These are phyloP conservation scores for Epichloe aotearoae DNA, from an alignment of 2,329 filamentous ascomycete species.

Conservation along the genomic window DNA sequence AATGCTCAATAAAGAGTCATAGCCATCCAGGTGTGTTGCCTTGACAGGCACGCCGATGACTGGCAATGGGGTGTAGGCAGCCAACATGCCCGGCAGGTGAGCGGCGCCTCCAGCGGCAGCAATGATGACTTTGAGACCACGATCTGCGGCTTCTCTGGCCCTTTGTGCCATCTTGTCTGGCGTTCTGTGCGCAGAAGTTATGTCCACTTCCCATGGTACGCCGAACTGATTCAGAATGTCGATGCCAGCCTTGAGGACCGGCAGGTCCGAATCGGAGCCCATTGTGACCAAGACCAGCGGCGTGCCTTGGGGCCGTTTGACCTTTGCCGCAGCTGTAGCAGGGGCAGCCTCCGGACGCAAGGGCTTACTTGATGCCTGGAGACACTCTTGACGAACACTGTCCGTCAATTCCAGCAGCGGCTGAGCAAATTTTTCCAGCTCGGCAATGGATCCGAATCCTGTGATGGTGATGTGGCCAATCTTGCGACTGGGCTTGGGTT, in stretches of 20 bases:
- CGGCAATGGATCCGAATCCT: conserved; percentile 50
- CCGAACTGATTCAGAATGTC: conserved; percentile 54
- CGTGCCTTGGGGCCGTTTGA: conserved; percentile 8
- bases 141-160: conserved; percentile 46
- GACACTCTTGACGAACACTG: conserved; percentile 40
- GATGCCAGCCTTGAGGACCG: conserved; percentile 51
- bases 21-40: conserved; percentile 57
- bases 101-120: conserved; percentile 65
- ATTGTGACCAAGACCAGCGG: conserved; percentile 67
- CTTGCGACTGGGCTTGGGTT: conserved; percentile 75
- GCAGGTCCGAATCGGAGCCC: conserved; percentile 70
- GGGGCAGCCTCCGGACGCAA: conserved; percentile 18
- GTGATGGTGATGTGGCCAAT: conserved; percentile 90
- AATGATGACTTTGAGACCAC: conserved; percentile 61
- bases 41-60: conserved; percentile 70
- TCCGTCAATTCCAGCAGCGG: conserved; percentile 56
- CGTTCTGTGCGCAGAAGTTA: conserved; percentile 71
- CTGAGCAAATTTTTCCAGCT: conserved; percentile 45
- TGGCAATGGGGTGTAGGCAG: conserved; percentile 56
- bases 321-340: background rate
- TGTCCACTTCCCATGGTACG: conserved; percentile 60
- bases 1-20: conserved; percentile 59
- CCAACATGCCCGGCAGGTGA: conserved; percentile 62
- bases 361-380: conserved; percentile 20
- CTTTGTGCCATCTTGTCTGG: conserved; percentile 57